Evolutionary conservation across 768 basidiomycete genomes (phyloP).

Genomic region (Nidularia pulvinata): DNA sequence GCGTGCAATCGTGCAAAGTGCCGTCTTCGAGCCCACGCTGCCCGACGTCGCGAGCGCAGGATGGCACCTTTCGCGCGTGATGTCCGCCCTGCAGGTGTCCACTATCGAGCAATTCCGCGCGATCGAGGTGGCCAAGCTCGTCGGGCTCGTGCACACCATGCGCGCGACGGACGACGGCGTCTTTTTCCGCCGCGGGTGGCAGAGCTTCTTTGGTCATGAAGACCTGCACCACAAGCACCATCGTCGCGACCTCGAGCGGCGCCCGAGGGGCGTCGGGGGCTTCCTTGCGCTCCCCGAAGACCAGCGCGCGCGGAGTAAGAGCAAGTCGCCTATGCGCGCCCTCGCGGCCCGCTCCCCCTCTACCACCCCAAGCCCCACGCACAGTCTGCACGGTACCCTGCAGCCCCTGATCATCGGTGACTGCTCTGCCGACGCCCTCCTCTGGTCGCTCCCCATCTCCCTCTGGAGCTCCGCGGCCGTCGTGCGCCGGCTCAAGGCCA

Average conservation of each 20-base stretch:
- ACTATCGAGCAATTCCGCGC: constrained; percentile 63
- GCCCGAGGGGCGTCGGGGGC: constrained; percentile 6
- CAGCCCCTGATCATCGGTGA: constrained; percentile 83
- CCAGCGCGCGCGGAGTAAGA: neutral
- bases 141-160: constrained; percentile 45
- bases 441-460: constrained; percentile 61
- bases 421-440: constrained; percentile 59
- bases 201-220: constrained; percentile 39
- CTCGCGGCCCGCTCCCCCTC: constrained; percentile 11
- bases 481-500: constrained; percentile 68
- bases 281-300: constrained; percentile 7
- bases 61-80: constrained; percentile 64
- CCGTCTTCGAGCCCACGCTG: constrained; percentile 59
- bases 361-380: constrained; percentile 9
- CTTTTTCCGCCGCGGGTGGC: constrained; percentile 67
- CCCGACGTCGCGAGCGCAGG: constrained; percentile 62
- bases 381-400: constrained; percentile 22
- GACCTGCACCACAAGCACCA: constrained; percentile 17
- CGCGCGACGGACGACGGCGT: constrained; percentile 69
- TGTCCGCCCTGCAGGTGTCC: constrained; percentile 52
- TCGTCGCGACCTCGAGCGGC: constrained; percentile 3
- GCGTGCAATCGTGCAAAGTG: constrained; percentile 77
- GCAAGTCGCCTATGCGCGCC: constrained; percentile 6
- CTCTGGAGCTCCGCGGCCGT: constrained; percentile 63
- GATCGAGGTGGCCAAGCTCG: constrained; percentile 57